Conservation (phyloP, 441 rosid genomes). For the Erodium trifolium region DNA sequence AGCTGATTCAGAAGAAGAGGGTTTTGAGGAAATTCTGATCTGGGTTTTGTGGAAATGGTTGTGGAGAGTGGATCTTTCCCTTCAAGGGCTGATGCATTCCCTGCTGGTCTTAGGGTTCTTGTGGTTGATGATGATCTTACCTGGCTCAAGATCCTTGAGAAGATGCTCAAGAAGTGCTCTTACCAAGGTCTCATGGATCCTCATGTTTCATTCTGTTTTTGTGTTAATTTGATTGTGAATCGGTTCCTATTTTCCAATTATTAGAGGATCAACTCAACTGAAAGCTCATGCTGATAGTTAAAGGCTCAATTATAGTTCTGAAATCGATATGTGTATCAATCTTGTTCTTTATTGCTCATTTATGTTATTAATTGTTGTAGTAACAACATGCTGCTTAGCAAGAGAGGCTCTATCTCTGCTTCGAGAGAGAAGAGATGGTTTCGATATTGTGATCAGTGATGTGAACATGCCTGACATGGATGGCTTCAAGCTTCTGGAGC, state of each 20-base stretch:
- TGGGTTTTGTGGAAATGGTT: background rate
- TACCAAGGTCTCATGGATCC: background rate
- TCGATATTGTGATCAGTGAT: slow-evolving; percentile 10
- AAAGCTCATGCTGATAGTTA: no score
- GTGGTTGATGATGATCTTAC: slow-evolving; percentile 9
- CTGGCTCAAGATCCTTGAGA: slow-evolving; percentile 11
- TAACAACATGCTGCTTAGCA: slow-evolving; percentile 4
- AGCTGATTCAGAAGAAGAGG: background rate
- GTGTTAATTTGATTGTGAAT: background rate
- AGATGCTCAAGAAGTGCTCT: slow-evolving; percentile 9
- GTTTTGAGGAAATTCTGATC: background rate
- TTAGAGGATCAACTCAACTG: no score
- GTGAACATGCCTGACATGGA: slow-evolving; percentile 11
- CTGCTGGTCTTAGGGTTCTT: slow-evolving; percentile 8
- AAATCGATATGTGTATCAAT: background rate
- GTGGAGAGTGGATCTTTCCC: slow-evolving; percentile 3
- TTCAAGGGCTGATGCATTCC: slow-evolving; percentile 1
- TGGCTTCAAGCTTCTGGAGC: slow-evolving; percentile 7
- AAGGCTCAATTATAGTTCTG: no score
- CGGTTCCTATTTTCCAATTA: background rate
- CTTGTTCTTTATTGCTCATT: background rate
- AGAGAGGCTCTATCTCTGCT: slow-evolving; percentile 4
- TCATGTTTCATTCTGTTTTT: no score
- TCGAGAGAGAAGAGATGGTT: slow-evolving; percentile 11
- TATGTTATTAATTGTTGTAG: background rate